Evolutionary conservation across 129 eudicot species (phyloP), one percentile per base, ranked within the genome.

Genomic region (Pittosporum tobira): DNA sequence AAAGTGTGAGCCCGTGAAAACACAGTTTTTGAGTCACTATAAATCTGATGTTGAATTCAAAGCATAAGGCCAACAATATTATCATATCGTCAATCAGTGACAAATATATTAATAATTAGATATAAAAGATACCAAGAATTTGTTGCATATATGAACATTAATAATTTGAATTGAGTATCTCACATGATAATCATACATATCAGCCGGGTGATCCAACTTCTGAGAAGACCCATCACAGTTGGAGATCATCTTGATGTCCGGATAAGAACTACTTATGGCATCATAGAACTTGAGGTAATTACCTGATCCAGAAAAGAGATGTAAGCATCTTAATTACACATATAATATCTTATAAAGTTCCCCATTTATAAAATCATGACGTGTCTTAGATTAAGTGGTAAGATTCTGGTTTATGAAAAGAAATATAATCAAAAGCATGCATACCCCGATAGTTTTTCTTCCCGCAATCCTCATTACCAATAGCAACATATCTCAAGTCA

Each of bases 111-210:
- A 4, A 40, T 40, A 40, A 15, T 38, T 38, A 38, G 46, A 14
- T 40, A 40, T 40, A 10, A 10, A 4, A 40, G 40, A 34, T 8
- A 34, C 6, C 10, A 12, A 6, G 8, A 50, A 50, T 6, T 22
- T 50, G 3, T 3, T 50, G 12, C 37, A 51, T 21, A 59, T 24
- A 22, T 23, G 16, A 25, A n/a, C n/a, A n/a, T n/a, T n/a, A 15
- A 36, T 5, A 15, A 34, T 12, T 20, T 27, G 7, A 16, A 52
- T 62, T 51, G 64, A 72, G 64, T 48, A 72, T 46, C 83, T 75
- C 71, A 90, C 97, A 79, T 90, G 97, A 74, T 38, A 86, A 67
- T 91, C 98, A 66, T 83, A 91, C 48, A 82, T 24, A 72, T 91
- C 95, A 4, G 94, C 95, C 0, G 98, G 98, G 63, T 91, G 98